Base-by-base conservation (phyloP, 1,139 yeast species). In the Geotrichum macrosporum region DNA sequence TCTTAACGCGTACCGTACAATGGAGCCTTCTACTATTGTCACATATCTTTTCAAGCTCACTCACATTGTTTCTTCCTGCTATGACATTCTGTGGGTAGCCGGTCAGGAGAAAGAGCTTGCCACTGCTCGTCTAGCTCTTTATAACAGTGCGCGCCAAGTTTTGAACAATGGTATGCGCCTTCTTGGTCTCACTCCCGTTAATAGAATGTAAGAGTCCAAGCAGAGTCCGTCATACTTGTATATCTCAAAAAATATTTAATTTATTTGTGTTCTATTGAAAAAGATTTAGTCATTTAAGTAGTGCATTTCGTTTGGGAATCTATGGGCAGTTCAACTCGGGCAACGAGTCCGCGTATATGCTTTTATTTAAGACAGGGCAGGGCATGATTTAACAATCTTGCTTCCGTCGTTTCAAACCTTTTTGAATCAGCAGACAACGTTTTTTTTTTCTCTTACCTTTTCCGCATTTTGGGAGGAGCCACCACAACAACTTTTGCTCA, bases 51-150 rank as follows among this genome's bases (percentile, higher is more conserved):
- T 94, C 78, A 84, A 77, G 68, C 76, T 92, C 62, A 80, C 97
- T 18, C 98, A 94, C 65, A 83, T 82, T 68, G 96, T 94, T 36
- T 89, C 97, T 12, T 86, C 94, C 32, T 86, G 96, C 70, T 92
- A 92, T 70, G 96, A 89, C 64, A 82, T 86, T 48, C 75, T 94
- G 67, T 88, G 98, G 96, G 98, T 94, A 57, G 87, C 95, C 55
- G 97, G 97, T 54, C 98, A 94, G 72, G 86, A 84, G 58, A 78
- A 78, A 63, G 88, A 85, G 47, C 73, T 92, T 63, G 94, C 97
- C 47, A 69, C 77, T 51, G 96, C 98, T 35, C 85, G 99, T 72
- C 74, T 92, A 69, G 96, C 97, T 3, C 77, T 94, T 60, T 94
- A 89, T 69, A 76, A 84, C 53, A 75, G 96, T 55, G 96, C 96